phyloP scores from a whole-genome alignment of 441 rosid species.

The Isatis lusitanica region DNA sequence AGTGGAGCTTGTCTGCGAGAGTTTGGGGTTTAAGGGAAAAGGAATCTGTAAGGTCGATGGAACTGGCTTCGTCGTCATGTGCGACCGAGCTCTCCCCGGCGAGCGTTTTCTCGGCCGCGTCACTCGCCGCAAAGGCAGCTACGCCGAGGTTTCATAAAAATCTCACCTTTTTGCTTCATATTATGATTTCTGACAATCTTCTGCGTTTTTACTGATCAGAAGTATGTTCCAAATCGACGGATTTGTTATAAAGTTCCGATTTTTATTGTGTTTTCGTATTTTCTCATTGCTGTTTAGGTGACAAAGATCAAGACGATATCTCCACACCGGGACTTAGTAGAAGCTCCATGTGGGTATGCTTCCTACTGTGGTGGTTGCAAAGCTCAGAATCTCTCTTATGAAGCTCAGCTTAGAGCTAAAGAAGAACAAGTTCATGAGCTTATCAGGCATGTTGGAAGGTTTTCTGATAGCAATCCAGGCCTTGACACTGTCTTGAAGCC shows the following conservation, averaged over 20 bases:
- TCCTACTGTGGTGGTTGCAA: conserved; percentile 88
- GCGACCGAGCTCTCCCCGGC: conserved; percentile 90
- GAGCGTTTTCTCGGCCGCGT: conserved; percentile 87
- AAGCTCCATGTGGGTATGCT: conserved; percentile 92
- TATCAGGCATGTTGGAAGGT: conserved; percentile 66
- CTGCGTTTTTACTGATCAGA: background rate
- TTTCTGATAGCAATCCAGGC: conserved; percentile 49
- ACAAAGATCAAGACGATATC: conserved; percentile 68
- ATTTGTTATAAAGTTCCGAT: conserved; percentile 1
- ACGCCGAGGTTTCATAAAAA: conserved; percentile 63
- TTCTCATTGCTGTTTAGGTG: conserved; percentile 37
- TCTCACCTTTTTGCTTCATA: background rate
- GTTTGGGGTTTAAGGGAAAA: conserved; percentile 86
- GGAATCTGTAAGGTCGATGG: conserved; percentile 79
- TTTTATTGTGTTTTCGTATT: background rate
- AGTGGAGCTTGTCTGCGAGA: conserved; percentile 80
- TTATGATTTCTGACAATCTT: background rate
- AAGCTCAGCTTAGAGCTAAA: conserved; percentile 86
- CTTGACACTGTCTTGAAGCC: conserved; percentile 58
- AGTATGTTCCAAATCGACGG: background rate
- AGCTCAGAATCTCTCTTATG: conserved; percentile 72
- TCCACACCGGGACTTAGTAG: conserved; percentile 70
- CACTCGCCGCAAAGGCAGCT: conserved; percentile 73
- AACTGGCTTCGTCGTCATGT: conserved; percentile 85
- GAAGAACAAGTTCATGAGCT: conserved; percentile 78